Conservation (phyloP, 2,329 filamentous ascomycete genomes). For the Boeremia exigua region DNA sequence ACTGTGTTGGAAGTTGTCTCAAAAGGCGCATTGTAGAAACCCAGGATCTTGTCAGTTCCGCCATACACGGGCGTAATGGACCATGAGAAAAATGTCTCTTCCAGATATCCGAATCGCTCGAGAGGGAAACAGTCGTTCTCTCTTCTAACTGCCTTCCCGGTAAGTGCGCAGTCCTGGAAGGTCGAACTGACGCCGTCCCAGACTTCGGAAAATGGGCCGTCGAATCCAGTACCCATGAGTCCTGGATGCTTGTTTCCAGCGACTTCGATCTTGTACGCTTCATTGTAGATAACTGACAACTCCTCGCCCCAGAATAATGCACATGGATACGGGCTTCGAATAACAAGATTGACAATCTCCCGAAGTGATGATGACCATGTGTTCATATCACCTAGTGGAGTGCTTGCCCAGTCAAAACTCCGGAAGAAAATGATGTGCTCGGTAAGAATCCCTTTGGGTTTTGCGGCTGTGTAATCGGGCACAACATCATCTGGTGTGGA, state of each 20-base stretch:
- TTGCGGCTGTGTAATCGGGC: conserved; percentile 36
- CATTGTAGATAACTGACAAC: conserved; percentile 50
- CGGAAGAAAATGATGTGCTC: conserved; percentile 48
- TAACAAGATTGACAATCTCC: conserved; percentile 45
- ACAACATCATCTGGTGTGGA: conserved; percentile 28
- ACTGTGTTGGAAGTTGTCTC: conserved; percentile 50
- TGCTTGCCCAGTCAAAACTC: conserved; percentile 56
- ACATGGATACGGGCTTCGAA: conserved; percentile 39
- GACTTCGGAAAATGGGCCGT: conserved; percentile 46
- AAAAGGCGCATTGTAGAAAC: conserved; percentile 43
- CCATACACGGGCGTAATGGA: conserved; percentile 51
- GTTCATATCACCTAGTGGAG: conserved; percentile 56
- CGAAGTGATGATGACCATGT: conserved; percentile 58
- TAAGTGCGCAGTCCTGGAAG: conserved; percentile 38
- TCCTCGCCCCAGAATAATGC: conserved; percentile 53
- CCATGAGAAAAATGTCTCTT: conserved; percentile 53
- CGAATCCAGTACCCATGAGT: conserved; percentile 42
- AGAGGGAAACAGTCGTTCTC: conserved; percentile 41
- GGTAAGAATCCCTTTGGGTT: conserved; percentile 34
- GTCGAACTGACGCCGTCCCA: conserved; percentile 49
- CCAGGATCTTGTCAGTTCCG: conserved; percentile 41
- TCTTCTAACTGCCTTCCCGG: conserved; percentile 34
- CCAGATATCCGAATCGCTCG: conserved; percentile 36
- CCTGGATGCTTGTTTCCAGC: conserved; percentile 39
- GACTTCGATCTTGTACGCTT: conserved; percentile 45